These are phyloP conservation scores for Agrocybe praecox DNA, from an alignment of 768 basidiomycete genomes.

Conservation along the genomic window DNA sequence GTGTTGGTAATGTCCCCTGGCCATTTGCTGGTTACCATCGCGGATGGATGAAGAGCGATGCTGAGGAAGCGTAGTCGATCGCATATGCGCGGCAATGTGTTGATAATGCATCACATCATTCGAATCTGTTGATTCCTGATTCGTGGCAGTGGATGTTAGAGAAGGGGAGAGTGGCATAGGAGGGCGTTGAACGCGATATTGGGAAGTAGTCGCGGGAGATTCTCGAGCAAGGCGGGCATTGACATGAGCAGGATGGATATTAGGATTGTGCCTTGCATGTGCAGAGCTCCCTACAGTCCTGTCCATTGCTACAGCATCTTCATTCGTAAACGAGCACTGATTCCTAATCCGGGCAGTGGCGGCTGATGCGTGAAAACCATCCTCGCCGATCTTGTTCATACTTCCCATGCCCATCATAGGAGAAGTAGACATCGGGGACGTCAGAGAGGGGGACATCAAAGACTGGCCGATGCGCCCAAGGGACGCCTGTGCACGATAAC, in stretches of 20 bases:
- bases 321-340: not conserved
- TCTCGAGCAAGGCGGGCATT: slow-evolving; percentile 29
- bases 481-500: slow-evolving; percentile 40
- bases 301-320: slow-evolving; percentile 1
- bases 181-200: slow-evolving; percentile 14
- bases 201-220: slow-evolving; percentile 1
- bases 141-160: slow-evolving; percentile 7
- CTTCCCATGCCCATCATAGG: slow-evolving; percentile 12
- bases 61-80: slow-evolving; percentile 48
- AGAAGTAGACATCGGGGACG: slow-evolving; percentile 4
- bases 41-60: slow-evolving; percentile 28
- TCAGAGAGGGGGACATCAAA: slow-evolving; percentile 14
- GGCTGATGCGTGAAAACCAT: slow-evolving; percentile 37
- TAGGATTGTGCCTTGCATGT: slow-evolving; percentile 15
- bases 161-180: slow-evolving; percentile 17
- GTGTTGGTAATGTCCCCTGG: slow-evolving; percentile 45
- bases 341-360: slow-evolving; percentile 8
- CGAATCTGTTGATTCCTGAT: slow-evolving; percentile 12
- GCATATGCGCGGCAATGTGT: slow-evolving; percentile 34
- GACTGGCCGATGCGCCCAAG: slow-evolving; percentile 20
- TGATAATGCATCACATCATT: slow-evolving; percentile 21
- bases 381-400: slow-evolving; percentile 29
- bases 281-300: slow-evolving; percentile 5
- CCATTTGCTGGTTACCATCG: slow-evolving; percentile 24
- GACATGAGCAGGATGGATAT: slow-evolving; percentile 27